Evolutionary conservation across 208 protist genomes (phyloP), one percentile per base, ranked within the genome.

Genomic region (Porcisia deanei): DNA sequence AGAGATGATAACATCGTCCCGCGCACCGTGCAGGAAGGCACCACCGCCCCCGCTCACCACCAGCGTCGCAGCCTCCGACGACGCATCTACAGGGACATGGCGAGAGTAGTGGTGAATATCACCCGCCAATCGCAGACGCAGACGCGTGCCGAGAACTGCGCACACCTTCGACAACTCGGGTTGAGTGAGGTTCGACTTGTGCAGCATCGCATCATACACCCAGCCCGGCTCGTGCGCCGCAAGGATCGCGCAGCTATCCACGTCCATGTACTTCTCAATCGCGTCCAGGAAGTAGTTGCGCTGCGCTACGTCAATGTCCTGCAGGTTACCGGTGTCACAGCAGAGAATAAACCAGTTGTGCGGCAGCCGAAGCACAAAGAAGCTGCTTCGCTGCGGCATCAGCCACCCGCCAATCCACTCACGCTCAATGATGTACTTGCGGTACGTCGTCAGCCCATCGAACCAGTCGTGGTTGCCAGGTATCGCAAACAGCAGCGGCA

Each of bases 381-480:
- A 97, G 70, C 86, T 91, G 75, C 84, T 95, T 5, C 78, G 71
- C 84, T 97, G 94, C 63, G 94, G 94, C 88, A 97, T 89, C 71
- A 94, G 74, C 92, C 94, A 96, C 58, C 94, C 91, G 18, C 94
- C 94, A 8, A 95, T 79, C 87, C 90, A 92, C 49, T 75, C 86
- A 67, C 86, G 81, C 59, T 91, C 83, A 53, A 92, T 70, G 14
- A 97, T 94, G 81, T 88, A 92, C 71, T 94, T 92, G 65, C 86
- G 83, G 75, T 86, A 97, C 22, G 88, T 94, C 30, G 84, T 79
- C 39, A 96, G 89, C 16, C 94, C 94, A 71, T 97, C 94, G 72
- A 95, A 87, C 94, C 94, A 97, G 81, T 96, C 94, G 83, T 97
- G 91, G 73, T 96, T 97, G 58, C 91, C 91, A 7, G 94, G 94